A percentile compares a stretch with the other conserved stretches of the same genome.
These are phyloP conservation scores for Arthroderma sp. DNA, from an alignment of 2,329 filamentous ascomycete species.

Conservation along the genomic window DNA sequence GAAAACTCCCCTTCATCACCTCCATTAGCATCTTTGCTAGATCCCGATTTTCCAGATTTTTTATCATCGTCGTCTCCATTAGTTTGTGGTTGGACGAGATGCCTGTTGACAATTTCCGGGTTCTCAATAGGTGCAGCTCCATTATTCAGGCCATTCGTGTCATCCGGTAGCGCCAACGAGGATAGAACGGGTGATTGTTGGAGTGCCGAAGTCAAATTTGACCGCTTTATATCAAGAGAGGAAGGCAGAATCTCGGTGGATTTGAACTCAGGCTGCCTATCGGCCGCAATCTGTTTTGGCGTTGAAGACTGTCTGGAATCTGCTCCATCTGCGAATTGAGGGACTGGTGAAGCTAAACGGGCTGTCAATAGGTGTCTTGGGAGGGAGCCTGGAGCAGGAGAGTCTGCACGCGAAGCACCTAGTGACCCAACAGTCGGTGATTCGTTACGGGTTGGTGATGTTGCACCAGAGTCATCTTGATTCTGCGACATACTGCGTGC, in stretches of 20 bases:
- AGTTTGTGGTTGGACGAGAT: slow-evolving; percentile 59
- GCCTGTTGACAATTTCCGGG: slow-evolving; percentile 77
- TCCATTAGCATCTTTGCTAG: slow-evolving; percentile 14
- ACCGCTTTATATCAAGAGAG: slow-evolving; percentile 64
- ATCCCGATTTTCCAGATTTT: slow-evolving; percentile 14
- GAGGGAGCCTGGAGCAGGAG: slow-evolving; percentile 29
- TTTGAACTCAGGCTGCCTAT: slow-evolving; percentile 48
- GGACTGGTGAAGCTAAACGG: slow-evolving; percentile 43
- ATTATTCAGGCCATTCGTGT: slow-evolving; percentile 30
- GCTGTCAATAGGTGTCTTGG: slow-evolving; percentile 41
- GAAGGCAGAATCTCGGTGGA: slow-evolving; percentile 46
- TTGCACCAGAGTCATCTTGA: too few species aligned
- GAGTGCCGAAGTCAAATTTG: slow-evolving; percentile 77
- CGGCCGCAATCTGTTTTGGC: slow-evolving; percentile 28
- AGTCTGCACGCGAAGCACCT: slow-evolving; percentile 11
- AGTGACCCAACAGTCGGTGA: too few species aligned
- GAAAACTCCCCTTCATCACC: slow-evolving; percentile 59
- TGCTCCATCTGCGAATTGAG: slow-evolving; percentile 24
- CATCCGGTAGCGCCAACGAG: slow-evolving; percentile 31
- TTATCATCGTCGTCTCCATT: slow-evolving; percentile 20
- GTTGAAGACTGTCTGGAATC: slow-evolving; percentile 36
- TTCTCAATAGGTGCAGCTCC: slow-evolving; percentile 62
- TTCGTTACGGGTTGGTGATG: too few species aligned
- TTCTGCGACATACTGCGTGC: too few species aligned
- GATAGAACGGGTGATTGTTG: slow-evolving; percentile 51